These are phyloP conservation scores for Centaurea solstitialis DNA, from an alignment of 129 eudicot genomes.

Conservation along the genomic window DNA sequence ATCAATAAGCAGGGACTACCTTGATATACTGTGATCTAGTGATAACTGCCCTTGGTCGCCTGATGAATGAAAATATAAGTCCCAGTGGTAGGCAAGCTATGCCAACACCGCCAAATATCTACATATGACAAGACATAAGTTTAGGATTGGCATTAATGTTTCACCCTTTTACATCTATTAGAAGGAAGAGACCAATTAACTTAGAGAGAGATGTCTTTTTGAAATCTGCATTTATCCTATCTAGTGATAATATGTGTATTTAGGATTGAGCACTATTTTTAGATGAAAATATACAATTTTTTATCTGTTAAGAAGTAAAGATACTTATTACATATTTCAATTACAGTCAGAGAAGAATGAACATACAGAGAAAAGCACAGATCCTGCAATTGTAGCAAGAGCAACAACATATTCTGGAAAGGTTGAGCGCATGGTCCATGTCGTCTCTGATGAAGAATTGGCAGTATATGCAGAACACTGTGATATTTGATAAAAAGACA, in stretches of 20 bases:
- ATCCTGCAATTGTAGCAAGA: slow-evolving; percentile 91
- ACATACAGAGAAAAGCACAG: slow-evolving; percentile 90
- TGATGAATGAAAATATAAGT: slow-evolving; percentile 78
- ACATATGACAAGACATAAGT: slow-evolving; percentile 12
- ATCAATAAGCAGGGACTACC: slow-evolving; percentile 43
- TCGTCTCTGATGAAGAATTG: slow-evolving; percentile 78
- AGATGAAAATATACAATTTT: not conserved
- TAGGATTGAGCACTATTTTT: not conserved
- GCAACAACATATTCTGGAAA: slow-evolving; percentile 99
- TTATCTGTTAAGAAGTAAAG: not conserved
- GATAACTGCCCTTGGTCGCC: slow-evolving; percentile 95
- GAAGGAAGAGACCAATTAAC: not conserved
- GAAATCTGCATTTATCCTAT: not conserved
- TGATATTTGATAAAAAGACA: not conserved
- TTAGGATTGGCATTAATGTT: slow-evolving; percentile 12
- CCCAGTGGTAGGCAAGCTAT: slow-evolving; percentile 96
- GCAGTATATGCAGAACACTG: slow-evolving; percentile 93
- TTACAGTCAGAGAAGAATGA: not conserved
- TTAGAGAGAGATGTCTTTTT: not conserved
- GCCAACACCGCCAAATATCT: slow-evolving; percentile 99
- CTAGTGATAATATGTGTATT: not conserved
- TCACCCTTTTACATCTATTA: not conserved
- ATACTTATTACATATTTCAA: not conserved
- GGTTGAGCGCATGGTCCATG: slow-evolving; percentile 95
- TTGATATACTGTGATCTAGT: slow-evolving; percentile 97